Base-by-base conservation (phyloP, 371 early-diverging fungal genomes). In the Circinella umbellata region DNA sequence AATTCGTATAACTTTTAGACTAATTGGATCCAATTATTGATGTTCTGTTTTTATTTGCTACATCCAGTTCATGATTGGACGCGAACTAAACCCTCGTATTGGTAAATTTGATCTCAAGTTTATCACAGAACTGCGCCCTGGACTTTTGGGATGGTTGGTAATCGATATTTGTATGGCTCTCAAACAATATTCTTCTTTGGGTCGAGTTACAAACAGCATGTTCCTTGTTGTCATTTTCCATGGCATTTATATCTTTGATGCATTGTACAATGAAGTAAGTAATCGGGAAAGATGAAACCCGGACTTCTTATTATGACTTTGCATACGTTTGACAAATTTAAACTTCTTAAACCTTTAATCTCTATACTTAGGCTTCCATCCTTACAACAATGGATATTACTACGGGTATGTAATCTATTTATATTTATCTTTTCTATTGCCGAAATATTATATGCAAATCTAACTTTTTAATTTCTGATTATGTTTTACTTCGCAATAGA, bases 351-450 rank as follows among this genome's bases (percentile, higher is more conserved):
- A 42, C 1, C 3, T 6, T 42, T 1, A 9, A 42, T 42, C 3
- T 17, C 15, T 27, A 15, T 76, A 60, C 72, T 49, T 79, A 95
- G 81, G 69, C 81, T 4, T 87, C 93, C 14, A 92, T 98, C 34
- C 73, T 97, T 76, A 96, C 97, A 4, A 97, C 97, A 17, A 96
- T 96, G 96, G 98, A 97, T 69, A 93, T 96, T 62, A 93, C 91
- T 7, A 91, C 87, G 0, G 77, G 77, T 77, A 67, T 65, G 61
- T 14, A 46, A 38, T 4, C n/a, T 17, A 15, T 1, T n/a, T n/a
- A 4, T n/a, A 8, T 1, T 54, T 54, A 15, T 47, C 15, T 15
- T 11, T 47, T 11, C n/a, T n/a, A n/a, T n/a, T n/a, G n/a, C n/a
- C n/a, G n/a, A n/a, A n/a, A n/a, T n/a, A n/a, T n/a, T n/a, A n/a